phyloP scores from a whole-genome alignment of 2,329 filamentous ascomycete species.

The Diaporthe ilicicola region DNA sequence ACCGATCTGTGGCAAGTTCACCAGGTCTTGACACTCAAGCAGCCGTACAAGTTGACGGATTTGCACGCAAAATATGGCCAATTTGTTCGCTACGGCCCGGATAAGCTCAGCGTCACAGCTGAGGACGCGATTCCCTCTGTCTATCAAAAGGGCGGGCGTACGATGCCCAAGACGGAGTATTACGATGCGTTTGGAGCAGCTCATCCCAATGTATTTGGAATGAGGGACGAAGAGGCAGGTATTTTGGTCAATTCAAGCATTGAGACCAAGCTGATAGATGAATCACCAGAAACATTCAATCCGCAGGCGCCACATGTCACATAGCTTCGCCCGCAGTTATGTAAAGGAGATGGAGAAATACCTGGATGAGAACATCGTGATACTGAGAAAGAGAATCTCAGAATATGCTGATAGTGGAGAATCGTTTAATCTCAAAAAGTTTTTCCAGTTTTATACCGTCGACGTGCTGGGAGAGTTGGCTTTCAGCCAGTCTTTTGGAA shows the following conservation, averaged over 20 bases:
- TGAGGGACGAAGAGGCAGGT: constrained; percentile 22
- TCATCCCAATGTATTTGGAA: constrained; percentile 46
- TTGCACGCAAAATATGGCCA: constrained; percentile 39
- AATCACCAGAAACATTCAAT: constrained; percentile 33
- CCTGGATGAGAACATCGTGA: constrained; percentile 29
- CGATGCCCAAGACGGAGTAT: constrained; percentile 46
- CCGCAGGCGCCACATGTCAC: constrained; percentile 42
- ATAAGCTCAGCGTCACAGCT: constrained; percentile 42
- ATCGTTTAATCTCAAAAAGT: not conserved
- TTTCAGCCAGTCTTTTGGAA: constrained; percentile 1
- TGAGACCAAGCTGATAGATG: not conserved
- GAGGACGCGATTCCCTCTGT: constrained; percentile 41
- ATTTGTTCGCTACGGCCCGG: constrained; percentile 42
- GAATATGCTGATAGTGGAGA: not conserved
- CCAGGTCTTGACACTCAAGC: constrained; percentile 39
- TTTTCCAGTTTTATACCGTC: not conserved
- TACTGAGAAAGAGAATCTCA: not conserved
- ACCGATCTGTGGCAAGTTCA: constrained; percentile 44
- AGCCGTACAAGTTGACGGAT: constrained; percentile 31
- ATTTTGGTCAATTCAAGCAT: not conserved
- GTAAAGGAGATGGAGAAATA: constrained; percentile 47
- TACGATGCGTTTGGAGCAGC: constrained; percentile 44
- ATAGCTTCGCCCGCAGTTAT: constrained; percentile 43
- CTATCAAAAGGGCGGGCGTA: constrained; percentile 40
- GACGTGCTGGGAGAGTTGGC: constrained; percentile 5